Conservation (phyloP, 2,329 filamentous ascomycete genomes). For the Diaporthe ampelina region DNA sequence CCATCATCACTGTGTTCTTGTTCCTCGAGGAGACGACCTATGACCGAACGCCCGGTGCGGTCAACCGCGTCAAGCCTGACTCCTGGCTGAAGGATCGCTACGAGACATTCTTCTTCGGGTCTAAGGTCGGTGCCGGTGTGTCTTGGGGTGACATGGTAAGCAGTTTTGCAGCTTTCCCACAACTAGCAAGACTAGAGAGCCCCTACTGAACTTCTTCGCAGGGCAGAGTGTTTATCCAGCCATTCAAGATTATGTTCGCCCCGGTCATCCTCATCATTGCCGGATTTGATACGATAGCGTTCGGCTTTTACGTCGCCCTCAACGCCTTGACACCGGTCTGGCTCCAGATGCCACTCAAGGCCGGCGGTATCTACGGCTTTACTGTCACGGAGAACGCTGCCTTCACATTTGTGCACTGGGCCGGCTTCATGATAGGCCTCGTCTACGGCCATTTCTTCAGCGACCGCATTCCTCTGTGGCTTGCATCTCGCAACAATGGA, state of each 20-base stretch:
- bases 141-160: constrained; percentile 42
- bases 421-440: constrained; percentile 53
- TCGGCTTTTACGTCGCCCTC: constrained; percentile 58
- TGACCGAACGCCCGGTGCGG: constrained; percentile 46
- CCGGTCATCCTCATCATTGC: constrained; percentile 56
- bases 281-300: constrained; percentile 57
- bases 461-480: constrained; percentile 54
- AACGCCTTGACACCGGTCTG: constrained; percentile 56
- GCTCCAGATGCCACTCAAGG: constrained; percentile 53
- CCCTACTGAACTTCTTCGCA: neutral
- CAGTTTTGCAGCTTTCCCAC: too few relatives aligned
- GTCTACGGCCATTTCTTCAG: constrained; percentile 54
- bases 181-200: neutral
- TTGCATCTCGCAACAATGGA: constrained; percentile 48
- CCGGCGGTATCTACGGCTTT: constrained; percentile 59
- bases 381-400: constrained; percentile 55
- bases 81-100: constrained; percentile 47
- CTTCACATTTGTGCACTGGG: constrained; percentile 57
- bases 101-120: constrained; percentile 50
- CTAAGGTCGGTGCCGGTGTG: constrained; percentile 38
- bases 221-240: constrained; percentile 43
- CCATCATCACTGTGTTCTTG: constrained; percentile 52
- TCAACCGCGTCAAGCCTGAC: constrained; percentile 42
- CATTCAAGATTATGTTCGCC: constrained; percentile 48
- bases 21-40: constrained; percentile 57